These are phyloP conservation scores for Rutstroemia sydowiana DNA, from an alignment of 2,329 filamentous ascomycete species.

Conservation along the genomic window DNA sequence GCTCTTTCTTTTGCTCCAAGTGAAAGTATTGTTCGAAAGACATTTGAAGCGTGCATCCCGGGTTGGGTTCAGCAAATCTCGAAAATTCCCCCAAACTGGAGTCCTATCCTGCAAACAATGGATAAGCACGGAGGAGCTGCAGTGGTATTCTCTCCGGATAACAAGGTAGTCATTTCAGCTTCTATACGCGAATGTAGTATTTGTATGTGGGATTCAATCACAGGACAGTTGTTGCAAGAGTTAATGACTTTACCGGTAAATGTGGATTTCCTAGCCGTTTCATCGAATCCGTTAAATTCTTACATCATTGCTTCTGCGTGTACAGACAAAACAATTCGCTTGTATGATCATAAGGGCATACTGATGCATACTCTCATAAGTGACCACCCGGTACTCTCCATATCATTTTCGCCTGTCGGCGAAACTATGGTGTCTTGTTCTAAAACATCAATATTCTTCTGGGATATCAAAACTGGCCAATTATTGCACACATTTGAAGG, in stretches of 20 bases:
- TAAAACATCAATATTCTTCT: background rate
- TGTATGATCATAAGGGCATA: no score
- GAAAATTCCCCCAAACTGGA: background rate
- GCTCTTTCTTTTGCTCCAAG: slow-evolving; percentile 28
- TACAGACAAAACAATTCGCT: no score
- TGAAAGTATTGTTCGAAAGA: slow-evolving; percentile 22
- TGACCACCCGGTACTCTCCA: background rate
- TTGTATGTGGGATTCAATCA: background rate
- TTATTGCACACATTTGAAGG: background rate
- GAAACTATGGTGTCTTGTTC: background rate
- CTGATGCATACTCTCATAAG: background rate
- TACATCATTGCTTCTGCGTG: no score
- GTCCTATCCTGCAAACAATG: background rate
- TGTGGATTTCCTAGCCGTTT: no score
- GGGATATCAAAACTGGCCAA: background rate
- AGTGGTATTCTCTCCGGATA: background rate
- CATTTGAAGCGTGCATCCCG: slow-evolving; percentile 2
- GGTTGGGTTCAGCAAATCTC: background rate
- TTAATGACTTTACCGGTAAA: no score
- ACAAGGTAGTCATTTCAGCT: background rate
- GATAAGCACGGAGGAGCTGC: background rate
- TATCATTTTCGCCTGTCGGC: background rate
- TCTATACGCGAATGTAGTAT: background rate
- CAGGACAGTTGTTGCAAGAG: background rate
- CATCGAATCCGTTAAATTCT: no score